phyloP scores from a whole-genome alignment of 2,329 filamentous ascomycete genomes.

The Myriosclerotinia duriaeana region DNA sequence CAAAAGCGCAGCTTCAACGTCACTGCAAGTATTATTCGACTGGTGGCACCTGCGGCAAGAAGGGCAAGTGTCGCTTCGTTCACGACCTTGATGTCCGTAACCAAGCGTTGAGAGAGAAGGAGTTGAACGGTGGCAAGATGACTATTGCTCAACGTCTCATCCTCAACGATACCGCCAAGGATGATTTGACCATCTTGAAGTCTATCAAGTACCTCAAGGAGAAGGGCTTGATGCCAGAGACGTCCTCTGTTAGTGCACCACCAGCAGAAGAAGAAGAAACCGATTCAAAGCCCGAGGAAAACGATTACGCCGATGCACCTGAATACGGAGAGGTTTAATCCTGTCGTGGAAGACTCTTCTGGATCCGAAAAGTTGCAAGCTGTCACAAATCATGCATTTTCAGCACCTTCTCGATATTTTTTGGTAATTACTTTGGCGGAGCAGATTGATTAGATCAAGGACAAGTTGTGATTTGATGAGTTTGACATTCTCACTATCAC shows the following conservation, averaged over 20 bases:
- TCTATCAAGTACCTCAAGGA: slow-evolving; percentile 65
- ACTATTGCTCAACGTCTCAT: slow-evolving; percentile 65
- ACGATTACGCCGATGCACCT: slow-evolving; percentile 34
- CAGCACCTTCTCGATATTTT: slow-evolving; percentile 15
- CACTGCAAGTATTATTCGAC: slow-evolving; percentile 72
- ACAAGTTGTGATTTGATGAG: slow-evolving; percentile 27
- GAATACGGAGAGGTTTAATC: slow-evolving; percentile 29
- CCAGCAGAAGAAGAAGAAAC: slow-evolving; percentile 30
- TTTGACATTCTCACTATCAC: slow-evolving; percentile 16
- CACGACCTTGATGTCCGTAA: slow-evolving; percentile 64
- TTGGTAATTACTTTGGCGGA: slow-evolving; percentile 20
- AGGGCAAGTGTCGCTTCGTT: slow-evolving; percentile 73
- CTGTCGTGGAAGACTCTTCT: slow-evolving; percentile 2
- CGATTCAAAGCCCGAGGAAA: slow-evolving; percentile 34
- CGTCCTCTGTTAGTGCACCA: slow-evolving; percentile 34
- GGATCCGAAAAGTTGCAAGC: slow-evolving; percentile 5
- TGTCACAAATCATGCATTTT: not conserved
- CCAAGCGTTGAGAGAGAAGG: slow-evolving; percentile 62
- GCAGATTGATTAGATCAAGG: slow-evolving; percentile 22
- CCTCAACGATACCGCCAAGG: slow-evolving; percentile 67
- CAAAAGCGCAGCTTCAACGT: slow-evolving; percentile 60
- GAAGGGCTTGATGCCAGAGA: slow-evolving; percentile 41
- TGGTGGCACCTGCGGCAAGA: slow-evolving; percentile 67
- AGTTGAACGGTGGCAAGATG: slow-evolving; percentile 63
- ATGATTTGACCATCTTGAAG: slow-evolving; percentile 64